Evolutionary conservation across 1,139 yeast species (phyloP).

Genomic region (Nematodospora anomalae): DNA sequence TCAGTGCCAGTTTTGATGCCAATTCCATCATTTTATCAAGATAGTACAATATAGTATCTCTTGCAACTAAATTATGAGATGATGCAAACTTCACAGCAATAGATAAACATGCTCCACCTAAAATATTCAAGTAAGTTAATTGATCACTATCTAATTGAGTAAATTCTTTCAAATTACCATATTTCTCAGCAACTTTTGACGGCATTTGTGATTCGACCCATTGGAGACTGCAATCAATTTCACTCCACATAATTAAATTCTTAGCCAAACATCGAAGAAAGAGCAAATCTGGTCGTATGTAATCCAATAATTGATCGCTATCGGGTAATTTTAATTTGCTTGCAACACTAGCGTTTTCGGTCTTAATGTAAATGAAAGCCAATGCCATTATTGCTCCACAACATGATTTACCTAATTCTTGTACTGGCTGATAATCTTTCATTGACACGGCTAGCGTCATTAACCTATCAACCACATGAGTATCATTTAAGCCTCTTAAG

Average conservation of each 20-base stretch:
- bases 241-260: constrained; percentile 79
- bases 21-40: constrained; percentile 64
- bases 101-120: constrained; percentile 77
- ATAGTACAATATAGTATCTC: constrained; percentile 58
- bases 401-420: constrained; percentile 69
- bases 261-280: constrained; percentile 67
- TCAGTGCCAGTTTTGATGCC: constrained; percentile 45
- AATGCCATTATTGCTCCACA: constrained; percentile 83
- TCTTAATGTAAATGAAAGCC: constrained; percentile 68
- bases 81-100: constrained; percentile 81
- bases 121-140: constrained; percentile 60
- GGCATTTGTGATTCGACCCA: constrained; percentile 72
- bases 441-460: constrained; percentile 59
- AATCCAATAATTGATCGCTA: constrained; percentile 62
- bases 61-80: constrained; percentile 54
- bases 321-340: constrained; percentile 62
- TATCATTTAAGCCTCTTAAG: constrained; percentile 62
- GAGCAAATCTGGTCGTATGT: constrained; percentile 77
- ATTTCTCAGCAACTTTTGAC: constrained; percentile 30
- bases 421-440: constrained; percentile 67
- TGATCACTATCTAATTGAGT: constrained; percentile 56
- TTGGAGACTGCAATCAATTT: constrained; percentile 46
- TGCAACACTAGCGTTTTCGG: constrained; percentile 63
- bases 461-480: constrained; percentile 67
- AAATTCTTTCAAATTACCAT: constrained; percentile 16